A percentile compares a stretch with the other conserved stretches of the same genome.
Evolutionary conservation across 2,329 filamentous ascomycete genomes (phyloP).

Genomic region (Coniochaeta prunicola): DNA sequence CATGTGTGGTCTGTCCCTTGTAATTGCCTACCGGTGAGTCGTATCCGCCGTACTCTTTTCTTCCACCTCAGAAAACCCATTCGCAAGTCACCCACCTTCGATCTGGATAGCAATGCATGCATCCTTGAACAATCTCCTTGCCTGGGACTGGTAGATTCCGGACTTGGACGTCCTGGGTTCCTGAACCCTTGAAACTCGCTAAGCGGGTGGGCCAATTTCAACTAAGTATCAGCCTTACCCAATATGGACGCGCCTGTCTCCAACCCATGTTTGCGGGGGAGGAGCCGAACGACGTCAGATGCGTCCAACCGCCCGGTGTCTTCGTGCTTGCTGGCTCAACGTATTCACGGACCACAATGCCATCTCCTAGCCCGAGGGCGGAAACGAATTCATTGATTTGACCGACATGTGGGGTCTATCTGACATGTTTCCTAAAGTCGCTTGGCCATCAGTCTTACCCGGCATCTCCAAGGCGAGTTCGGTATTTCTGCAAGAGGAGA

Average conservation of each 20-base stretch:
- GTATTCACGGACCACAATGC: background rate
- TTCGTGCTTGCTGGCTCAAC: background rate
- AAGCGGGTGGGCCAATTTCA: constrained; percentile 41
- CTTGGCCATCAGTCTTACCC: background rate
- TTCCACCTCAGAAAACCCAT: background rate
- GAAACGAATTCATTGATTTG: background rate
- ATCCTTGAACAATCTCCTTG: background rate
- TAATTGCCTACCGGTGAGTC: background rate
- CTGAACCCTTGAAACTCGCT: constrained; percentile 45
- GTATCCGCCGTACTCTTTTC: background rate
- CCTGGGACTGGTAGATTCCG: constrained; percentile 15
- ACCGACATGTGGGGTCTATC: background rate
- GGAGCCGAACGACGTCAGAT: background rate
- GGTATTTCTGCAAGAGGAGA: background rate
- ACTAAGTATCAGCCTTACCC: constrained; percentile 35
- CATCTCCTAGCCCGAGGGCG: background rate
- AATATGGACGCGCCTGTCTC: constrained; percentile 8
- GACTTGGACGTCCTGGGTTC: constrained; percentile 10
- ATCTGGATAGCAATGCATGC: background rate
- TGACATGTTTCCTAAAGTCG: background rate
- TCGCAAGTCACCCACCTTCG: no score
- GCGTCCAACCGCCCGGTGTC: background rate
- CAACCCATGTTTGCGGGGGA: constrained; percentile 10
- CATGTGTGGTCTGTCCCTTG: background rate
- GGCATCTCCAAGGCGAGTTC: background rate